Evolutionary conservation across 2,329 filamentous ascomycete genomes (phyloP).

Genomic region (Cordyceps tenuipes): DNA sequence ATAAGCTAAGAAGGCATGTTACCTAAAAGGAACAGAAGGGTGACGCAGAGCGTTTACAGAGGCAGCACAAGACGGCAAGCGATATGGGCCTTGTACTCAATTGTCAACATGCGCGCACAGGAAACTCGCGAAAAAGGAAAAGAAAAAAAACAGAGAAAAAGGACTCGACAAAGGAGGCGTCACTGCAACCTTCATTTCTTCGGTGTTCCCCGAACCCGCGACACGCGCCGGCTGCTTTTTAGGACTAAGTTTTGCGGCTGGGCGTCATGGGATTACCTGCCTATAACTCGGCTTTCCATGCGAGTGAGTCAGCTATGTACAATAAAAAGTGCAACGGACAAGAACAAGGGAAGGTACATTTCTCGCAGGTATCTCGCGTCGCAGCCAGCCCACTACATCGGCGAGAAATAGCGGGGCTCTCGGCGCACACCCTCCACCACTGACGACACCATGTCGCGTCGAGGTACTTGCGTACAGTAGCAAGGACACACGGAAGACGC

Average conservation of each 20-base stretch:
- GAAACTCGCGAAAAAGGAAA: background rate
- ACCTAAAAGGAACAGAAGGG: background rate
- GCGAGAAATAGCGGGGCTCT: slow-evolving; percentile 2
- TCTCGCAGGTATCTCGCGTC: background rate
- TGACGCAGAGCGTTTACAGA: background rate
- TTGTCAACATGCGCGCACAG: no score
- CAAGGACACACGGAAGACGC: background rate
- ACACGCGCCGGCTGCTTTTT: background rate
- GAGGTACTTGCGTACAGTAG: background rate
- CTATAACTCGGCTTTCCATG: background rate
- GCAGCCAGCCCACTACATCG: slow-evolving; percentile 1
- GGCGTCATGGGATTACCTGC: slow-evolving; percentile 6
- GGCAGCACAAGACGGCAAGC: background rate
- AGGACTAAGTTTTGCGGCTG: background rate
- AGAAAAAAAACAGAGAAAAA: no score
- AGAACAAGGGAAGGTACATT: background rate
- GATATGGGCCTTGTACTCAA: background rate
- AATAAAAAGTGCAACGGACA: no score
- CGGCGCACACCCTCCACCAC: slow-evolving; percentile 4
- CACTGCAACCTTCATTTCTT: no score
- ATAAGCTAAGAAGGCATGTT: no score
- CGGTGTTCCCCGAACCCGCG: no score
- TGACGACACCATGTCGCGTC: slow-evolving; percentile 12
- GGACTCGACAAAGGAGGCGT: no score
- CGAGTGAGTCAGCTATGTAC: background rate